These are phyloP conservation scores for Pouteria glomerata DNA, from an alignment of 148 eudicot genomes.

Conservation along the genomic window DNA sequence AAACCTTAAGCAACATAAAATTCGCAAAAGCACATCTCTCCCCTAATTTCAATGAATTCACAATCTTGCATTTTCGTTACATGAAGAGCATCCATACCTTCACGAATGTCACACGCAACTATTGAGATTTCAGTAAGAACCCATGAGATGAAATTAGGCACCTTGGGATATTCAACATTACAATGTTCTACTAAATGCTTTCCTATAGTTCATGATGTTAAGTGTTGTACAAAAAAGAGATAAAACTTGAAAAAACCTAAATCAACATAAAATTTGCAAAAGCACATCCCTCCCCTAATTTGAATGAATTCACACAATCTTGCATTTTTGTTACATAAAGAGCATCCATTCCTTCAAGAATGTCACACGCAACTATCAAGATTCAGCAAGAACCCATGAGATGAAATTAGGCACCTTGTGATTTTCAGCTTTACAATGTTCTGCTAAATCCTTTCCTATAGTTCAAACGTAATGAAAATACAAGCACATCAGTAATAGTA, in stretches of 20 bases:
- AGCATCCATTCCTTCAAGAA: conserved; percentile 79
- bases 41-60: too few relatives aligned
- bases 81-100: conserved; percentile 48
- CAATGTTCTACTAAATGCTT: conserved; percentile 99
- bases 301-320: too few relatives aligned
- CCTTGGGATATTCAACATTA: conserved; percentile 67
- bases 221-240: too few relatives aligned
- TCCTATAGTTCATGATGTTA: conserved; percentile 49
- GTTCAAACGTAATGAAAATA: neutral
- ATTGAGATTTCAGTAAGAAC: conserved; percentile 85
- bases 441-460: conserved; percentile 98
- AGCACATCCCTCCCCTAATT: too few relatives aligned
- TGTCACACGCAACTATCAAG: conserved; percentile 89
- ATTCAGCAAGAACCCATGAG: conserved; percentile 93
- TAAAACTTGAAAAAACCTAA: too few relatives aligned
- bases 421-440: conserved; percentile 85
- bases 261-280: too few relatives aligned
- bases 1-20: too few relatives aligned
- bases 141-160: conserved; percentile 90
- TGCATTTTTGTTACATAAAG: neutral
- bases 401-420: conserved; percentile 79
- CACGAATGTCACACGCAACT: conserved; percentile 97
- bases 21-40: too few relatives aligned
- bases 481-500: neutral
- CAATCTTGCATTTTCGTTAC: neutral